These are phyloP conservation scores for Saccharum officinarum DNA, from an alignment of 176 grass and related monocot genomes.

Conservation along the genomic window DNA sequence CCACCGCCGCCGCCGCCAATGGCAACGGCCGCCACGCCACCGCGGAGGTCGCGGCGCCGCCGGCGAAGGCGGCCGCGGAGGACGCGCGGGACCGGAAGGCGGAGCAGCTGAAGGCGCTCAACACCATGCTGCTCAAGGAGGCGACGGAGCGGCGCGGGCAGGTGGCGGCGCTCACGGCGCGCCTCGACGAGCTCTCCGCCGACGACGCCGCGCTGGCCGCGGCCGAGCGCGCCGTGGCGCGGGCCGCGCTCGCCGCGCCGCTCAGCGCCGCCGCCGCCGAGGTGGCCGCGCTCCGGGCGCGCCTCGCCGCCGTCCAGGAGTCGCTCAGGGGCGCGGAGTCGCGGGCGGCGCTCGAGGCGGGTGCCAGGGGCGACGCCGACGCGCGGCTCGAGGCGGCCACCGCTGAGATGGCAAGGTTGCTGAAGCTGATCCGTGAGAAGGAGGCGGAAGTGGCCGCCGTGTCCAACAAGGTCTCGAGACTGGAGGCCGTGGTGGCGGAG, in stretches of 20 bases:
- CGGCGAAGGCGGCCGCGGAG: neutral
- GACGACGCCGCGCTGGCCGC: conserved; percentile 37
- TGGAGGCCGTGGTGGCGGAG: conserved; percentile 15
- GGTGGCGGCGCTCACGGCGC: conserved; percentile 43
- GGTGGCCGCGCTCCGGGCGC: conserved; percentile 24
- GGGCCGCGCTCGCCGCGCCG: conserved; percentile 38
- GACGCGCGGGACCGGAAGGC: conserved; percentile 17
- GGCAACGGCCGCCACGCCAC: conserved; percentile 8
- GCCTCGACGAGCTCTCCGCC: conserved; percentile 47
- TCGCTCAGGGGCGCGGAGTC: conserved; percentile 12
- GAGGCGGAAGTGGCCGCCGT: conserved; percentile 45
- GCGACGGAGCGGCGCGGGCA: conserved; percentile 53
- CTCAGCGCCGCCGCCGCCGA: conserved; percentile 50
- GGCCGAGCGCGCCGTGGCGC: conserved; percentile 41
- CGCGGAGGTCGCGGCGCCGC: neutral
- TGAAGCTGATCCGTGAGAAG: conserved; percentile 28
- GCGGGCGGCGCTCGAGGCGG: conserved; percentile 2
- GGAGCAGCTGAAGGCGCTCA: conserved; percentile 65
- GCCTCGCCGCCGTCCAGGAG: conserved; percentile 26
- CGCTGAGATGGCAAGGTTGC: conserved; percentile 1
- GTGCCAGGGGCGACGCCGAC: conserved; percentile 27
- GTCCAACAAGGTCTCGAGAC: conserved; percentile 17
- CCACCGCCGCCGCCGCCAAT: conserved; percentile 4
- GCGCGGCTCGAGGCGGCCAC: conserved; percentile 26
- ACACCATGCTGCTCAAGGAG: conserved; percentile 67